Conservation (phyloP, 441 rosid genomes). For the Daphne laureola region DNA sequence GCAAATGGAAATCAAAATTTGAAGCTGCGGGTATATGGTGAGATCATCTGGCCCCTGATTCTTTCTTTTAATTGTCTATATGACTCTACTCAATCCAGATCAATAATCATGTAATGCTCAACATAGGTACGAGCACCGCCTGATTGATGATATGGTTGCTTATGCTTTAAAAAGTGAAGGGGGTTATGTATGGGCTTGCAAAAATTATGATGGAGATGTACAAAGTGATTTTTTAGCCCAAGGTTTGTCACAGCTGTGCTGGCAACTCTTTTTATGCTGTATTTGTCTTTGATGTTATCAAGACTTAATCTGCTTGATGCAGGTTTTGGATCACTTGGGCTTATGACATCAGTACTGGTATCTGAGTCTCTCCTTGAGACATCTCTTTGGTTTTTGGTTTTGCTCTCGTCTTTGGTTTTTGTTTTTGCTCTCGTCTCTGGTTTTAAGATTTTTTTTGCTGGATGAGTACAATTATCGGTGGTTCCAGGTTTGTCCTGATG, state of each 20-base stretch:
- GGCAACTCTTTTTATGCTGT: not conserved
- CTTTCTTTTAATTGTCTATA: slow-evolving; percentile 1
- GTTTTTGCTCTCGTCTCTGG: not conserved
- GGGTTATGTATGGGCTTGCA: slow-evolving; percentile 98
- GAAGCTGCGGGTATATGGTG: slow-evolving; percentile 84
- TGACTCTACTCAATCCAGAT: slow-evolving; percentile 7
- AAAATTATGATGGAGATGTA: slow-evolving; percentile 95
- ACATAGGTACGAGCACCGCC: slow-evolving; percentile 87
- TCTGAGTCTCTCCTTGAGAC: slow-evolving; percentile 11
- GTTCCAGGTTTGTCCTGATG: slow-evolving; percentile 83
- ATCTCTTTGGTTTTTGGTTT: too few species aligned
- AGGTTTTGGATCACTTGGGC: slow-evolving; percentile 95
- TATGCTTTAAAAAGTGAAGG: slow-evolving; percentile 90
- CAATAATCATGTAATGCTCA: slow-evolving; percentile 10
- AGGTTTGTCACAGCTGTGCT: slow-evolving; percentile 33
- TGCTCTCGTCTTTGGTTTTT: not conserved
- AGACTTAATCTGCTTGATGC: slow-evolving; percentile 16
- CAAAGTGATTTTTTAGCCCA: slow-evolving; percentile 97
- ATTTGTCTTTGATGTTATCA: slow-evolving; percentile 7
- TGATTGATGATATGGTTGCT: slow-evolving; percentile 97
- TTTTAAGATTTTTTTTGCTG: not conserved
- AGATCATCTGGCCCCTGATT: slow-evolving; percentile 17
- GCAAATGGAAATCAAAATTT: slow-evolving; percentile 71
- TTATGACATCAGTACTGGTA: slow-evolving; percentile 96
- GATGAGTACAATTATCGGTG: slow-evolving; percentile 8